Base-by-base conservation (phyloP, 2,329 filamentous ascomycete species). In the Arthrobotrys entomopaga region DNA sequence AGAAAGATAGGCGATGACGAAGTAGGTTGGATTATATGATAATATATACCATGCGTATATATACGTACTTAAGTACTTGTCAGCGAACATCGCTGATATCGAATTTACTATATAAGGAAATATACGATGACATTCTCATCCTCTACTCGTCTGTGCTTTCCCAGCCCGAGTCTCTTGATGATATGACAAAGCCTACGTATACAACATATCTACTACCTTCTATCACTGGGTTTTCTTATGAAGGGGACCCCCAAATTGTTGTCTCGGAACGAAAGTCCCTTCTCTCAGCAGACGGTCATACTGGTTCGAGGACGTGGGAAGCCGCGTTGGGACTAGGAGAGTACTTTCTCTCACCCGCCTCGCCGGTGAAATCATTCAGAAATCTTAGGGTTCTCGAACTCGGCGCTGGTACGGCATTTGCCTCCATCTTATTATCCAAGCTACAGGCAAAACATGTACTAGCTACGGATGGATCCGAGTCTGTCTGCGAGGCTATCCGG, bases 261-360 rank as follows among this genome's bases (percentile, higher is more conserved):
- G 81, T 88, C 88, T 34, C 86, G 88, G 1, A 85, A 86, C 29
- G 70, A 11, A 67, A 49, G 10, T 50, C 63, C 8, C 84, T 93
- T 26, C 87, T 94, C 54, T 88, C 90, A 0, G 89, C 88, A 1
- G 85, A 85, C 0, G 90, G 90, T 0, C 93, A 90, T 0, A 94
- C 91, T 0, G 91, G 91, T 0, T 84, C 91, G 22, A 86, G 91
- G 38, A 94, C 91, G 0, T 95, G 91, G 91, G 91, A 94, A 80
- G 91, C 91, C 0, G 88, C 90, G 1, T 82, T 94, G 7, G 89
- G 92, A 77, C 84, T 94, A 0, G 90, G 89, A 0, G 85, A 88
- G 50, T 92, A 88, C 78, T 85, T 93, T 20, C 86, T 87, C 72
- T 79, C 73, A 10, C 60, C 79, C 8, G 64, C 78, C 76, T 64